These are phyloP conservation scores for barley (Hordeum vulgare) DNA, from an alignment of 176 grass and related monocot genomes.

Conservation along the genomic window MorexV3_pseudomolecules_assembly NC_058518.1:84428649-84429148, in stretches of 20 bases:
- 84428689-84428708: background rate
- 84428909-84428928: conserved; percentile 3
- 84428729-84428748: conserved; percentile 3
- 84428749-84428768: conserved; percentile 1
- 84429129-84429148: conserved; percentile 46
- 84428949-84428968: conserved; percentile 14
- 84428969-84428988: conserved; percentile 9
- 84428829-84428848: conserved; percentile 4
- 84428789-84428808: conserved; percentile 23
- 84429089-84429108: conserved; percentile 36
- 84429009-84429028: background rate
- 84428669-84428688: background rate
- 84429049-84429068: conserved; percentile 37
- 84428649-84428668: conserved; percentile 1
- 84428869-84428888: background rate
- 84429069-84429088: conserved; percentile 46
- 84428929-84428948: conserved; percentile 22
- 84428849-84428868: conserved; percentile 1
- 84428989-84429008: background rate
- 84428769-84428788: background rate
- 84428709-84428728: conserved; percentile 1
- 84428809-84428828: conserved; percentile 23
- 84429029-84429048: background rate
- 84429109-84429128: conserved; percentile 56
- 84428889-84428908: background rate